Base-by-base conservation (phyloP, 2,329 filamentous ascomycete genomes). In the Penicillium carneum region DNA sequence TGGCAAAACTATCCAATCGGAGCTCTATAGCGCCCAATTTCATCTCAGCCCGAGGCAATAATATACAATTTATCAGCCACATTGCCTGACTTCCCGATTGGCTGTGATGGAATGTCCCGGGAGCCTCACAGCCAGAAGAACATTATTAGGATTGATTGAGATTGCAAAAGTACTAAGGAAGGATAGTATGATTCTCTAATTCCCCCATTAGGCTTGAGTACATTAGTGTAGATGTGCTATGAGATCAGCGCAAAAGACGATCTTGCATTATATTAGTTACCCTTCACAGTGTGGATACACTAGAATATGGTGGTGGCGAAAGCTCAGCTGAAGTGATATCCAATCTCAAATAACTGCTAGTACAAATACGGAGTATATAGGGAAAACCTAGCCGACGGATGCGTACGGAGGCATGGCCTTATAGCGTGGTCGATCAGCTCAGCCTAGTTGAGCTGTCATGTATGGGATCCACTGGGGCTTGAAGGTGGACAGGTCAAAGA, bases 401-500 rank as follows among this genome's bases (percentile, higher is more conserved):
- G n/a, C 16, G 48, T 33, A 43, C 23, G 23, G 23, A 26, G 23
- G 4, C 46, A 51, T 55, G 45, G 12, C 33, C 31, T 47, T 8
- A 39, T 56, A 56, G 55, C 18, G 55, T 53, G 55, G 39, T 38
- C 20, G 55, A 58, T 58, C 55, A 14, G 36, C 45, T 31, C 46
- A 57, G 54, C 34, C 50, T 48, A 18, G 38, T 45, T 59, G 51
- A 59, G 34, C 42, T 47, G 49, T 59, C 39, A 47, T 34, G 20
- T 31, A 33, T 1, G 26, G 45, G 51, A 56, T 45, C 57, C 57
- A 60, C 51, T 59, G 49, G 52, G 57, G 43, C 57, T 59, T 56
- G 43, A 26, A 53, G 33, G 45, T 55, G 43, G 26, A 54, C 55
- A 23, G 41, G 34, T 42, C 34, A 36, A 47, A 16, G 18, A 34